phyloP scores from a whole-genome alignment of 257 asterid species.

The Jaltomata sinuosa region DNA sequence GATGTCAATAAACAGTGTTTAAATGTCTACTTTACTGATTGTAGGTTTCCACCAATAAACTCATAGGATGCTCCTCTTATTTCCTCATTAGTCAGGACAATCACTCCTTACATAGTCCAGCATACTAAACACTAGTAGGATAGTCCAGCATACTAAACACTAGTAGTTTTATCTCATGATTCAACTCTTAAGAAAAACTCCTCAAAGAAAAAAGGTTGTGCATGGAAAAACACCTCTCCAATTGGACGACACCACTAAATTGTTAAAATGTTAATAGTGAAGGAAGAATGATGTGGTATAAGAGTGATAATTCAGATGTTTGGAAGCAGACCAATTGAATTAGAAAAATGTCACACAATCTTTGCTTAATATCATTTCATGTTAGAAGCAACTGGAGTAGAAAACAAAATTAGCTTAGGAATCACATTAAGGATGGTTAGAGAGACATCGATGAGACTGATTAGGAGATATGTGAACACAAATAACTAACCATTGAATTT shows the following conservation, averaged over 20 bases:
- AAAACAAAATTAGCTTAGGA: background rate
- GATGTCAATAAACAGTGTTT: background rate
- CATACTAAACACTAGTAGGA: background rate
- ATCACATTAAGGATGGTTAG: background rate
- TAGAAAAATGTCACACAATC: background rate
- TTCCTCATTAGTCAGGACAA: background rate
- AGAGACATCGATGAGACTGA: background rate
- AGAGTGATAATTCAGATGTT: background rate
- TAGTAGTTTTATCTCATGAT: background rate
- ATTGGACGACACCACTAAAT: background rate
- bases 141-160: background rate
- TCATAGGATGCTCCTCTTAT: background rate
- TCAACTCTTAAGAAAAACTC: background rate
- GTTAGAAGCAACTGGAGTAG: background rate
- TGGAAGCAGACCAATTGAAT: background rate
- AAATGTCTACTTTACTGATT: background rate
- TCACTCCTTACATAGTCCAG: background rate
- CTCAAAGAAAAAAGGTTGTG: background rate
- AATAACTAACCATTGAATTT: background rate
- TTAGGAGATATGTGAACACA: background rate
- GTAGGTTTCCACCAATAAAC: background rate
- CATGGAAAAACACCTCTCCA: background rate
- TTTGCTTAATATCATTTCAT: background rate
- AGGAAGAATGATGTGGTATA: background rate
- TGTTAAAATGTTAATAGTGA: background rate